phyloP scores from a whole-genome alignment of 129 eudicot genomes.

The Artemisia annua region DNA sequence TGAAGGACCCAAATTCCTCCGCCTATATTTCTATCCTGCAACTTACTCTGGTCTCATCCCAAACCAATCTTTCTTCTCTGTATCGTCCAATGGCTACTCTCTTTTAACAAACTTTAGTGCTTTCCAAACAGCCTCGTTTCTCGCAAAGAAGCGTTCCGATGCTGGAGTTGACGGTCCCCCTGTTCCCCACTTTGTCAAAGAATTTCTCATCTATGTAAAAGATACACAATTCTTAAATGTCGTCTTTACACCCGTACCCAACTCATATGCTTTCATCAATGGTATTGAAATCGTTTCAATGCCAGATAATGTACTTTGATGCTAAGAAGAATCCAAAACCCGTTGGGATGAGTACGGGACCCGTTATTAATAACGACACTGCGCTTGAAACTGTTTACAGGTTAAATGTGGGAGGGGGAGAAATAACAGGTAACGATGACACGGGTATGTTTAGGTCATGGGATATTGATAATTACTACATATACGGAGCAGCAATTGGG shows the following conservation, averaged over 20 bases:
- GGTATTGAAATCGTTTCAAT: conserved; percentile 20
- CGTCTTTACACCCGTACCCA: background rate
- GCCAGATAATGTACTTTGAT: conserved; percentile 6
- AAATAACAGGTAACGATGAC: conserved; percentile 37
- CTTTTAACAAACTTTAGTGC: conserved; percentile 48
- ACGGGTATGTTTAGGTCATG: conserved; percentile 46
- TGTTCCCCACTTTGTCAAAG: conserved; percentile 9
- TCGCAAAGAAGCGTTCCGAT: background rate
- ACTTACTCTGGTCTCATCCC: conserved; percentile 8
- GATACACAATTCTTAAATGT: background rate
- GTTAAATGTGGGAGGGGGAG: conserved; percentile 58
- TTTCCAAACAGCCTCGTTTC: conserved; percentile 15
- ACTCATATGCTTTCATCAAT: conserved; percentile 21
- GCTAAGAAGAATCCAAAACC: background rate
- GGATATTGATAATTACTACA: conserved; percentile 46
- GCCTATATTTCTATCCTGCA: conserved; percentile 56
- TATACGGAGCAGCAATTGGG: conserved; percentile 42
- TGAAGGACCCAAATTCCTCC: conserved; percentile 52
- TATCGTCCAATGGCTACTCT: conserved; percentile 35
- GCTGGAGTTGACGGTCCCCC: background rate
- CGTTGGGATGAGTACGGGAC: conserved; percentile 10
- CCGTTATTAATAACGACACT: background rate
- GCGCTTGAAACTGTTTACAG: conserved; percentile 40
- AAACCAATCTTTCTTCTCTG: conserved; percentile 34
- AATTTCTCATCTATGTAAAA: conserved; percentile 1